Percentiles rank a stretch among this genome's conserved stretches.
These are phyloP conservation scores for Hortiboletus flavorubellus DNA, from an alignment of 768 basidiomycete species.

Conservation along the genomic window DNA sequence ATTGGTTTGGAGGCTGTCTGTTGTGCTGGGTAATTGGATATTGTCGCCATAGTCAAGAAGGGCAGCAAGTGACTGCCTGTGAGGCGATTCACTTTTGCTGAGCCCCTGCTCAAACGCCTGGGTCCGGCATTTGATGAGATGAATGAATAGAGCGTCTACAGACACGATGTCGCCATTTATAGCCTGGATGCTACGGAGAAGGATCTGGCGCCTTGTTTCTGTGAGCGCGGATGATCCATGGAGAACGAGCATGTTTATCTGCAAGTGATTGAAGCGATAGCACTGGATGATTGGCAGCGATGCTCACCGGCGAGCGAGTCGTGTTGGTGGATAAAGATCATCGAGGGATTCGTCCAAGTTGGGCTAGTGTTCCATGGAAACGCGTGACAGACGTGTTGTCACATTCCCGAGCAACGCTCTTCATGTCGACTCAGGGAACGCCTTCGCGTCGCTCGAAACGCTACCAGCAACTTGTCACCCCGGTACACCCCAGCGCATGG, in stretches of 20 bases:
- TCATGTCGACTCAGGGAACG: conserved; percentile 23
- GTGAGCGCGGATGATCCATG: conserved; percentile 77
- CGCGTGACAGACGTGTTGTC: conserved; percentile 24
- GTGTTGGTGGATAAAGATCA: conserved; percentile 6
- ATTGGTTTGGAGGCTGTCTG: conserved; percentile 29
- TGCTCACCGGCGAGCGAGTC: conserved; percentile 10
- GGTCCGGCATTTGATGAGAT: conserved; percentile 70
- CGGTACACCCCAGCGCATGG: conserved; percentile 25
- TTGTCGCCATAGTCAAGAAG: conserved; percentile 87
- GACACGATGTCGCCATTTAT: conserved; percentile 51
- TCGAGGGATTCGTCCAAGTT: conserved; percentile 3
- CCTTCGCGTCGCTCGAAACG: conserved; percentile 38
- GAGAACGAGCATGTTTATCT: conserved; percentile 68
- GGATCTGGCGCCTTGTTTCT: conserved; percentile 59
- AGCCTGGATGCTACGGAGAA: conserved; percentile 59
- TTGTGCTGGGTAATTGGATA: conserved; percentile 46
- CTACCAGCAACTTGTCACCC: conserved; percentile 32
- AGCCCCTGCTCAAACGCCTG: conserved; percentile 46
- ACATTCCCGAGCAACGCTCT: background rate
- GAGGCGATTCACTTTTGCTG: conserved; percentile 37
- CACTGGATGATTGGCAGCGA: background rate
- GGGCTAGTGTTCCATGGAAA: conserved; percentile 1
- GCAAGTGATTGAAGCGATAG: background rate
- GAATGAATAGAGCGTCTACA: conserved; percentile 82
- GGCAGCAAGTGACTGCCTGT: conserved; percentile 55